Percentiles rank a stretch among this genome's conserved stretches.
Evolutionary conservation across 352 stramenopile genomes (phyloP).

Genomic region (Hyaloperonospora arabidopsidis): DNA sequence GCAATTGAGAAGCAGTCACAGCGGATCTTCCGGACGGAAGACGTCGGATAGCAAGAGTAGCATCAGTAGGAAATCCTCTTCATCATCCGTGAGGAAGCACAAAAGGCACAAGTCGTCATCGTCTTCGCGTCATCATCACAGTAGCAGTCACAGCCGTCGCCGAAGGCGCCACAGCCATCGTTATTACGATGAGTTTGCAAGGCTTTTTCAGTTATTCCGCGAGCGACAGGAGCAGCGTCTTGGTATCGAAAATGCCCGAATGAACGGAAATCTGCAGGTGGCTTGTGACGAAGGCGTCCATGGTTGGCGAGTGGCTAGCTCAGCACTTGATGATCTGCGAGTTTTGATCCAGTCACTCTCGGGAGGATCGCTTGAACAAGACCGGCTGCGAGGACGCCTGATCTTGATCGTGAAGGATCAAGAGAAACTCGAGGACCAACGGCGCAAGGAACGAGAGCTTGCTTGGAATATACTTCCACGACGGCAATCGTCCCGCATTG

Average conservation of each 20-base stretch:
- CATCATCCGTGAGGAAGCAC: slow-evolving; percentile 49
- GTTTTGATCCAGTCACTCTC: slow-evolving; percentile 41
- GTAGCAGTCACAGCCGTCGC: slow-evolving; percentile 39
- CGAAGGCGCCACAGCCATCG: slow-evolving; percentile 55
- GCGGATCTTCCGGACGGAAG: slow-evolving; percentile 38
- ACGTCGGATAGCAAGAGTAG: slow-evolving; percentile 40
- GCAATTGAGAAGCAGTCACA: slow-evolving; percentile 43
- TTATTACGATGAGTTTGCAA: slow-evolving; percentile 61
- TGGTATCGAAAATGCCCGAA: slow-evolving; percentile 47
- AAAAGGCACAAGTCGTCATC: slow-evolving; percentile 64
- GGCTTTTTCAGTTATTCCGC: slow-evolving; percentile 47
- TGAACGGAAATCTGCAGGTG: slow-evolving; percentile 29
- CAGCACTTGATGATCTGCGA: slow-evolving; percentile 54
- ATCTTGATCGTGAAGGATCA: slow-evolving; percentile 76
- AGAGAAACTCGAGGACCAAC: slow-evolving; percentile 59
- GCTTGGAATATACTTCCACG: slow-evolving; percentile 73
- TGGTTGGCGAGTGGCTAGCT: slow-evolving; percentile 65
- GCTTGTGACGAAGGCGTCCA: slow-evolving; percentile 42
- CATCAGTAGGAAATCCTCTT: slow-evolving; percentile 51
- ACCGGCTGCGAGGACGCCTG: slow-evolving; percentile 58
- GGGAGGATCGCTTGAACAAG: slow-evolving; percentile 68
- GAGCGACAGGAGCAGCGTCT: slow-evolving; percentile 51
- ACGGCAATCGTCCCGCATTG: slow-evolving; percentile 74
- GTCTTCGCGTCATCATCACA: slow-evolving; percentile 50
- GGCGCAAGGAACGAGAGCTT: slow-evolving; percentile 59